phyloP scores from a whole-genome alignment of 2,329 filamentous ascomycete genomes.

The Alternaria gansuensis region DNA sequence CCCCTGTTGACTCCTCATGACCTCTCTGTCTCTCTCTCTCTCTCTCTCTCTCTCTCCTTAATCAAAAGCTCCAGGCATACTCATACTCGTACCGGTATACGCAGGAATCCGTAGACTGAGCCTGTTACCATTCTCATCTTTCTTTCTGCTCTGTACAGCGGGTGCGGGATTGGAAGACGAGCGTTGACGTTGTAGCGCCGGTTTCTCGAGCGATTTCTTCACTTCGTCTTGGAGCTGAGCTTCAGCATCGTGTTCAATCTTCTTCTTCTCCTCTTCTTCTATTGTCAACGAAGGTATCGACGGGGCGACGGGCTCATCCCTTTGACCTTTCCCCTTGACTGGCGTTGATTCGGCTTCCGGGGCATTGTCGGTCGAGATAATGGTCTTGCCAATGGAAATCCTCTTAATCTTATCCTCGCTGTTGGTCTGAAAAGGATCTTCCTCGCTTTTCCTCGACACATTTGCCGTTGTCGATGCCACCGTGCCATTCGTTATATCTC shows the following conservation, averaged over 20 bases:
- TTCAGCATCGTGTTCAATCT: constrained; percentile 48
- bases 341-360: constrained; percentile 16
- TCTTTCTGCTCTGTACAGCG: constrained; percentile 34
- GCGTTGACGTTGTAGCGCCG: constrained; percentile 32
- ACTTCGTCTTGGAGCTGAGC: constrained; percentile 48
- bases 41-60: not conserved
- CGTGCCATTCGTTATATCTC: constrained; percentile 26
- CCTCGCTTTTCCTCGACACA: constrained; percentile 36
- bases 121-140: constrained; percentile 37
- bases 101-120: constrained; percentile 46
- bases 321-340: not conserved
- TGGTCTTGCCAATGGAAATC: constrained; percentile 51
- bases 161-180: constrained; percentile 40
- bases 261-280: constrained; percentile 47
- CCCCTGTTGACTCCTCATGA: not conserved
- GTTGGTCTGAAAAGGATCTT: constrained; percentile 47
- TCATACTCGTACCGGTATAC: constrained; percentile 30
- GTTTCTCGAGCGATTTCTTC: constrained; percentile 33
- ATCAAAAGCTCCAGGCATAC: constrained; percentile 25
- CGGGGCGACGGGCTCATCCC: constrained; percentile 16
- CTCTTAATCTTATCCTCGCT: constrained; percentile 42
- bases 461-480: constrained; percentile 4
- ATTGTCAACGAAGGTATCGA: constrained; percentile 4
- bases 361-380: constrained; percentile 36
- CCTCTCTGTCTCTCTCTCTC: too few species aligned